phyloP scores from a whole-genome alignment of 75 land plant species.

The Sequoia sempervirens region DNA sequence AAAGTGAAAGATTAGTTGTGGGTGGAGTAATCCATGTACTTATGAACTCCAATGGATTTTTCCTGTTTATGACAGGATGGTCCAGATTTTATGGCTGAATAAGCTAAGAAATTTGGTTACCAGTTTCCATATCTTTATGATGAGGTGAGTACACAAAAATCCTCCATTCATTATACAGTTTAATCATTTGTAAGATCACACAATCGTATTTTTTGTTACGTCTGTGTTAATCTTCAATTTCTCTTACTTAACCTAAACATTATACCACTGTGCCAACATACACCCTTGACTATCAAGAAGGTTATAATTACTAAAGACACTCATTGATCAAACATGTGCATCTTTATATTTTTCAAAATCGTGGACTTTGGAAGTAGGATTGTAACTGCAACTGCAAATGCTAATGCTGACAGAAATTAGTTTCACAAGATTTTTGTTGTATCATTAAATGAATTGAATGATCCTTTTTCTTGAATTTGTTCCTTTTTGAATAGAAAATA shows the following conservation, averaged over 20 bases:
- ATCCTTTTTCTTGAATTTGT: neutral
- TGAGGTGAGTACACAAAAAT: constrained; percentile 38
- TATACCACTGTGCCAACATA: neutral
- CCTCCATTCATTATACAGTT: neutral
- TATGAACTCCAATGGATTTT: constrained; percentile 3
- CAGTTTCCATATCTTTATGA: constrained; percentile 96
- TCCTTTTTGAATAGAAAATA: neutral
- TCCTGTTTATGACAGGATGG: constrained; percentile 68
- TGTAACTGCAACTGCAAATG: neutral
- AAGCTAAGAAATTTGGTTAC: constrained; percentile 68
- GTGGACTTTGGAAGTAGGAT: neutral
- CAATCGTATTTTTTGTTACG: neutral
- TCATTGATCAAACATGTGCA: neutral
- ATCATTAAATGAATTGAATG: neutral
- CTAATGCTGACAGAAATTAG: neutral
- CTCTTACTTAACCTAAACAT: neutral
- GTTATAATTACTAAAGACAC: neutral
- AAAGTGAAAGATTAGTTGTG: neutral
- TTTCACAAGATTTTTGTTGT: neutral
- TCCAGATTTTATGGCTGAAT: constrained; percentile 94
- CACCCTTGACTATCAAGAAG: neutral
- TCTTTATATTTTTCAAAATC: neutral
- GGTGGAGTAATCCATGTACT: neutral
- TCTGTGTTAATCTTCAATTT: neutral
- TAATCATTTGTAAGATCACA: neutral